Percentiles rank a stretch among this genome's conserved stretches.
These are phyloP conservation scores for Tribonema minus DNA, from an alignment of 108 stramenopile genomes.

Conservation along the genomic window DNA sequence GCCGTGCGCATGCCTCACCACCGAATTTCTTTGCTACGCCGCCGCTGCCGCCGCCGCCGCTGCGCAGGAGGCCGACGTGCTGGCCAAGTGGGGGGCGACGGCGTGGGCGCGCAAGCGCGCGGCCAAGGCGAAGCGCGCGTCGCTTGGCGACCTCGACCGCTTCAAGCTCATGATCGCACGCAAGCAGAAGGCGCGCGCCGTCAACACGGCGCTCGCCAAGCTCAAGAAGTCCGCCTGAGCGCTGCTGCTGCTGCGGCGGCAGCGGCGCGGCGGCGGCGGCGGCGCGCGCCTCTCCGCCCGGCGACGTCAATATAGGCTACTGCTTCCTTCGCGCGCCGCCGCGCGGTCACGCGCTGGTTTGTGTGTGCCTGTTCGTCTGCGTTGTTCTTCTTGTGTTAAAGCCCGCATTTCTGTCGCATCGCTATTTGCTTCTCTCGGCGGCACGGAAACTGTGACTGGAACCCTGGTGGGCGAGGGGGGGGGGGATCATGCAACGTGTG, in stretches of 20 bases:
- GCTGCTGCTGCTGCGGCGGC: not conserved
- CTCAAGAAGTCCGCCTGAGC: conserved; percentile 25
- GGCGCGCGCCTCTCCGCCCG: not conserved
- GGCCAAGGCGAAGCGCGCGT: conserved; percentile 74
- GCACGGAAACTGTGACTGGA: too few species aligned
- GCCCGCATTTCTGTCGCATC: too few species aligned
- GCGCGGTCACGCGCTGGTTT: not conserved
- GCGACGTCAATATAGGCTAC: not conserved
- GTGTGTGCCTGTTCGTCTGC: too few species aligned
- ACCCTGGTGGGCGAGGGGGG: too few species aligned
- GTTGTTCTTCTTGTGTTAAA: too few species aligned
- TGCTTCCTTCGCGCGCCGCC: not conserved
- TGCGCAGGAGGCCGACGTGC: conserved; percentile 68
- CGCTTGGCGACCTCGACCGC: conserved; percentile 86
- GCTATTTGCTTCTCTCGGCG: too few species aligned
- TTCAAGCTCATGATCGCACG: conserved; percentile 79
- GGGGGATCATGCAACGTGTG: too few species aligned
- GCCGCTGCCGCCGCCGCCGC: too few species aligned
- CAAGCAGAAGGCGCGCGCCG: conserved; percentile 44
- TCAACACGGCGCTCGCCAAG: conserved; percentile 27
- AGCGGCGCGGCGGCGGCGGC: not conserved
- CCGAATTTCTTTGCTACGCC: too few species aligned
- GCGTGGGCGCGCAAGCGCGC: conserved; percentile 92
- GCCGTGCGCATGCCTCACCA: too few species aligned
- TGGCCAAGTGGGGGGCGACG: conserved; percentile 81